phyloP scores from a whole-genome alignment of 345 rosid genomes.

The Eucalyptus pauciflora region DNA sequence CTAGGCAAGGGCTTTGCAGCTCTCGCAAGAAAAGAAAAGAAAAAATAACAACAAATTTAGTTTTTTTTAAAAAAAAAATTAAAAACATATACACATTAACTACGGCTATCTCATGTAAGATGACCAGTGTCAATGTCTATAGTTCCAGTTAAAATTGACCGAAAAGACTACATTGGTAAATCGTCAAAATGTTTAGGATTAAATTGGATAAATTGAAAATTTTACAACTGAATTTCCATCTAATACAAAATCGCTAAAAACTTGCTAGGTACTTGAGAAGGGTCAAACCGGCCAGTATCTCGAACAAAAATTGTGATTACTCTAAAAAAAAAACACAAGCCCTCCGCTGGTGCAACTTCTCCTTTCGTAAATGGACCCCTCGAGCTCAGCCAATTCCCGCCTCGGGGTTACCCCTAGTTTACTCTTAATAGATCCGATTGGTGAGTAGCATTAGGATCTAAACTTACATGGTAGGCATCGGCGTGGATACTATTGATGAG shows the following conservation, averaged over 20 bases:
- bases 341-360: background rate
- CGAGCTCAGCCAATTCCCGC: background rate
- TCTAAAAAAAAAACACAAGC: background rate
- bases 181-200: background rate
- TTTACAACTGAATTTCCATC: background rate
- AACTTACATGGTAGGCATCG: background rate
- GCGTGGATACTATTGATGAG: background rate
- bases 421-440: background rate
- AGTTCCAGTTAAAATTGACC: background rate
- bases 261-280: background rate
- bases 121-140: fast-evolving
- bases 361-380: background rate
- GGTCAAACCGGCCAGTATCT: background rate
- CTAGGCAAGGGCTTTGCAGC: background rate
- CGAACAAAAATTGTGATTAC: background rate
- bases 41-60: fast-evolving
- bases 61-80: background rate
- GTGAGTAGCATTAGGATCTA: background rate
- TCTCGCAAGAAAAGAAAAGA: background rate
- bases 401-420: background rate
- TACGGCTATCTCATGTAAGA: fast-evolving
- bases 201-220: background rate
- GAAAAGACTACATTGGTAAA: background rate
- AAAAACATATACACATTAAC: fast-evolving
- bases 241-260: background rate